phyloP scores from a whole-genome alignment of 2,329 filamentous ascomycete species.

The Colletotrichum falcatum region DNA sequence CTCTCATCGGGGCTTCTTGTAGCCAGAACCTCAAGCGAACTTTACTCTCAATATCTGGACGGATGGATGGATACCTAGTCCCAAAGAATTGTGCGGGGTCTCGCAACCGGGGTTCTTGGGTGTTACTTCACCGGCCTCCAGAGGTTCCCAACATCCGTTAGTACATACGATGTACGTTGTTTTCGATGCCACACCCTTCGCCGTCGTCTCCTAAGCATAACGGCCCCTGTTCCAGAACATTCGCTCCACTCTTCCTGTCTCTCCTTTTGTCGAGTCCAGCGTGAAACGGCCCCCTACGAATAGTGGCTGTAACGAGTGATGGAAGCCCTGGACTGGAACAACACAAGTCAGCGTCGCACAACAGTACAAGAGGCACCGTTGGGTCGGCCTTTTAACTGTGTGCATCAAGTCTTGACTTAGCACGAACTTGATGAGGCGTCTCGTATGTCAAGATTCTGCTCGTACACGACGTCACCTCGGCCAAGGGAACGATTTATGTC shows the following conservation, averaged over 20 bases:
- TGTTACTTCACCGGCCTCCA: background rate
- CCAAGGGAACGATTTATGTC: background rate
- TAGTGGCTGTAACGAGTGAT: background rate
- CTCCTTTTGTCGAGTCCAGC: background rate
- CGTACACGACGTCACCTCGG: background rate
- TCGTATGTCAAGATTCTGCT: background rate
- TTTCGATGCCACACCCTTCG: background rate
- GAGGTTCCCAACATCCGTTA: background rate
- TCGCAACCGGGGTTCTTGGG: slow-evolving; percentile 7
- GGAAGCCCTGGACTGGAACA: background rate
- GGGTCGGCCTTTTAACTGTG: background rate
- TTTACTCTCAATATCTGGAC: background rate
- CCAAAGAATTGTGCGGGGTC: background rate
- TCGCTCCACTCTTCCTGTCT: background rate
- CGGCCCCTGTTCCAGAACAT: background rate
- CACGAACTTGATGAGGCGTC: background rate
- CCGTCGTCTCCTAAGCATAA: background rate
- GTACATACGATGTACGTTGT: background rate
- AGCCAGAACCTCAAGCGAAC: background rate
- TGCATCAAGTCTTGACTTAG: background rate
- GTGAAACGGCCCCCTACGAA: background rate
- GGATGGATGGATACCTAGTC: no score
- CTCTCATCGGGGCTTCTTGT: background rate
- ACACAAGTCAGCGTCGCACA: background rate
- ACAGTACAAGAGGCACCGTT: background rate